phyloP scores from a whole-genome alignment of 1,139 yeast genomes.

The Nakaseomyces uthaithaninus region DNA sequence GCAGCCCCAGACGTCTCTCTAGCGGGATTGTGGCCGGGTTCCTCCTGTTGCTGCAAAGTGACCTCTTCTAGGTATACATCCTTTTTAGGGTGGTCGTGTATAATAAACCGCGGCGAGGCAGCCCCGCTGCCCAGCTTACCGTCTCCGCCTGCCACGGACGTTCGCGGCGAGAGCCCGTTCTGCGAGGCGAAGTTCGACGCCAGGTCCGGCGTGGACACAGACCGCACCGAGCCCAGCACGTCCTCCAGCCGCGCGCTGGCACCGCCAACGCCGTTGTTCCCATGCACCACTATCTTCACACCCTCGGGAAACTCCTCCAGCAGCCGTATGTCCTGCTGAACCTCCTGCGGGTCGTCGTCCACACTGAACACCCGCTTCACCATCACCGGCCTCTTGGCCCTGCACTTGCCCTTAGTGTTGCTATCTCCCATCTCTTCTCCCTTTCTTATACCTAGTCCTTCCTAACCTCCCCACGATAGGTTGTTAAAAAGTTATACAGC shows the following conservation, averaged over 20 bases:
- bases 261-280: slow-evolving; percentile 13
- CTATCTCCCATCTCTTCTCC: slow-evolving; percentile 6
- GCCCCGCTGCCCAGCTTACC: not conserved
- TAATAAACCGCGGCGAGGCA: slow-evolving; percentile 1
- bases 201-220: slow-evolving; percentile 3
- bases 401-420: slow-evolving; percentile 8
- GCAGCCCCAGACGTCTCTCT: too few species aligned
- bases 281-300: slow-evolving; percentile 37
- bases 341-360: slow-evolving; percentile 65
- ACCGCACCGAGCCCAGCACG: not conserved
- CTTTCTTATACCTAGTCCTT: too few species aligned
- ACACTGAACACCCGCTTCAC: slow-evolving; percentile 48
- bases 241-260: not conserved
- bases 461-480: too few species aligned
- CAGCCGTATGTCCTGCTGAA: slow-evolving; percentile 53
- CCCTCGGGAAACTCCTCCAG: slow-evolving; percentile 70
- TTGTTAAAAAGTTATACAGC: too few species aligned
- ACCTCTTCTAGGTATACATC: slow-evolving; percentile 1
- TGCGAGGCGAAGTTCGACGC: not conserved
- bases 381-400: slow-evolving; percentile 17
- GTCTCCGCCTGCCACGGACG: not conserved
- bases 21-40: too few species aligned
- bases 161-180: not conserved
- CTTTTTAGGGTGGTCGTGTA: slow-evolving; percentile 24
- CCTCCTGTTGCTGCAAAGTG: too few species aligned